Percentiles rank a stretch among this genome's conserved stretches.
Evolutionary conservation across 1,284 basidiomycete genomes (phyloP).

Genomic region (Ceratobasidium sp.): DNA sequence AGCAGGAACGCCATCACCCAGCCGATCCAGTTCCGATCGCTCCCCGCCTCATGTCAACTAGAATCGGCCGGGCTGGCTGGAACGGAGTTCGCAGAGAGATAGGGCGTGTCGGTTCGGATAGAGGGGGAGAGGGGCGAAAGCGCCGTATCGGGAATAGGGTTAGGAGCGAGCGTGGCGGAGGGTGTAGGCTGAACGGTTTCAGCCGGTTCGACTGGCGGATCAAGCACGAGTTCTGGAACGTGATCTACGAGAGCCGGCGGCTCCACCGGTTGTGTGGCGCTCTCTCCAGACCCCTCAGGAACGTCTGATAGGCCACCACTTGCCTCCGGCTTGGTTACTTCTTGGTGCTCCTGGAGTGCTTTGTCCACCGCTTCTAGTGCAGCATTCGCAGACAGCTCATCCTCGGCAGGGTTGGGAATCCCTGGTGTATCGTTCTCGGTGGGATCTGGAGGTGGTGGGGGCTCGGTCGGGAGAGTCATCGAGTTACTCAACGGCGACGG

Average conservation of each 20-base stretch:
- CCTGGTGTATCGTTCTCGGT: neutral
- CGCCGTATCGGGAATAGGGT: neutral
- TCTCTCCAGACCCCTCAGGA: neutral
- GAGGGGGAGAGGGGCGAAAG: neutral
- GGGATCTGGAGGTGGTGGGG: neutral
- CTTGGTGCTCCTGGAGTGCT: neutral
- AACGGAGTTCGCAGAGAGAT: conserved; percentile 10
- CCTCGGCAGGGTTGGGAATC: neutral
- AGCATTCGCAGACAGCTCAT: neutral
- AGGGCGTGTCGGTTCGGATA: conserved; percentile 10
- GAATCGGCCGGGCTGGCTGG: neutral
- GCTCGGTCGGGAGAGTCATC: conserved; percentile 5
- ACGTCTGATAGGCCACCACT: neutral
- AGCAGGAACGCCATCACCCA: conserved; percentile 14
- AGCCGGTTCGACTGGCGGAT: neutral
- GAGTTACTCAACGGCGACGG: conserved; percentile 10
- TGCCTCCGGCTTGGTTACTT: neutral
- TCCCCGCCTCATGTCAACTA: conserved; percentile 30
- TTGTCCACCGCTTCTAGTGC: neutral
- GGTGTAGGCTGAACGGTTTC: neutral
- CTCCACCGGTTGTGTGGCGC: neutral
- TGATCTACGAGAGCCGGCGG: neutral
- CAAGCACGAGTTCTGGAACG: neutral
- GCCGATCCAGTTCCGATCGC: conserved; percentile 1
- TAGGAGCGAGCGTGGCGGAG: neutral